These are phyloP conservation scores for Debaryomyces prosopidis DNA, from an alignment of 805 yeast species.

Conservation along the genomic window DNA sequence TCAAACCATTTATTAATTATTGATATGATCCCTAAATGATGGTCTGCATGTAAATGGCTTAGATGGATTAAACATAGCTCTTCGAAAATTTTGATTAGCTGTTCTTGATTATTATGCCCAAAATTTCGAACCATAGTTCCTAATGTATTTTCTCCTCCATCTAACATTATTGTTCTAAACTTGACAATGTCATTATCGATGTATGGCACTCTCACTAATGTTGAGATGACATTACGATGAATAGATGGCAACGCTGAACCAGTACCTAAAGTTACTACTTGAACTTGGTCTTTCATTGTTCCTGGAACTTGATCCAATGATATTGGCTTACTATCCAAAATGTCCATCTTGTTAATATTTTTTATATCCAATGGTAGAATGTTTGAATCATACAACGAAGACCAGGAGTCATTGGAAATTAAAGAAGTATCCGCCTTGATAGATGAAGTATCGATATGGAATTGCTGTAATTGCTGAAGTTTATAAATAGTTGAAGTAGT, in stretches of 20 bases:
- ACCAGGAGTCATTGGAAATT: constrained; percentile 25
- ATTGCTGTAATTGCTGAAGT: constrained; percentile 34
- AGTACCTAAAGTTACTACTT: constrained; percentile 81
- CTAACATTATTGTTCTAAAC: constrained; percentile 60
- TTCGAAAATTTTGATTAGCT: constrained; percentile 42
- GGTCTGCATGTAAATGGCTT: constrained; percentile 96
- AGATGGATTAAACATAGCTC: constrained; percentile 70
- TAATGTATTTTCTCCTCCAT: constrained; percentile 94
- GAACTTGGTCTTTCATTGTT: constrained; percentile 53
- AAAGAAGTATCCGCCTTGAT: constrained; percentile 19
- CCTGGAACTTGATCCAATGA: constrained; percentile 16
- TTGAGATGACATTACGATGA: constrained; percentile 82
- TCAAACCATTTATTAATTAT: constrained; percentile 69
- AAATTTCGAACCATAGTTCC: constrained; percentile 69
- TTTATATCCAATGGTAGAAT: constrained; percentile 18
- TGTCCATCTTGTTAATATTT: constrained; percentile 11
- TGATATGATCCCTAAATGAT: constrained; percentile 81
- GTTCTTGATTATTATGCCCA: constrained; percentile 44
- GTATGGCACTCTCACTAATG: constrained; percentile 70
- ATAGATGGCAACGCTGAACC: constrained; percentile 90
- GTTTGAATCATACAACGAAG: constrained; percentile 30
- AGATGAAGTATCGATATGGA: constrained; percentile 22
- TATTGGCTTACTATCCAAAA: constrained; percentile 19
- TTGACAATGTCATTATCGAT: constrained; percentile 15
- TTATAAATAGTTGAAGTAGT: constrained; percentile 11